A percentile compares a stretch with the other conserved stretches of the same genome.
Evolutionary conservation across 2,329 filamentous ascomycete genomes (phyloP).

Genomic region (Aureobasidium sp.): DNA sequence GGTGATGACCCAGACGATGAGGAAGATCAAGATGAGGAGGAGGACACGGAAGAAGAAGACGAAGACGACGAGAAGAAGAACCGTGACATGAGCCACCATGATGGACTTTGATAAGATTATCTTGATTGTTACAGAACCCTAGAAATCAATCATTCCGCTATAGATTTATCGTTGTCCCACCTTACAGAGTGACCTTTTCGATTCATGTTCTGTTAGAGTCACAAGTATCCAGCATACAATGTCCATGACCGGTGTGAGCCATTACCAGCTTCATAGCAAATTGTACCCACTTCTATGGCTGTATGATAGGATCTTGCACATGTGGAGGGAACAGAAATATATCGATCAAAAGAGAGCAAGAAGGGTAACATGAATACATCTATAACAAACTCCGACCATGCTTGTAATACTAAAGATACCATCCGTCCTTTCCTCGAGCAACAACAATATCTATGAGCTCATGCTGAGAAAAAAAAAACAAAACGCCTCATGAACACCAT

Average conservation of each 20-base stretch:
- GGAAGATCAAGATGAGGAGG: neutral
- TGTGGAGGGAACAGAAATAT: neutral
- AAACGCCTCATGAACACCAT: neutral
- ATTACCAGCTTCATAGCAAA: no score
- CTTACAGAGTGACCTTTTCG: neutral
- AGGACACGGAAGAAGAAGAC: neutral
- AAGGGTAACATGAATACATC: neutral
- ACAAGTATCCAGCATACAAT: neutral
- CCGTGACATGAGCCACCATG: neutral
- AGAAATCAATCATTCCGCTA: neutral
- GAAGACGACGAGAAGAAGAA: neutral
- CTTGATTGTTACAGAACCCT: neutral
- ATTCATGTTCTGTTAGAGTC: no score
- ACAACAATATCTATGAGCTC: neutral
- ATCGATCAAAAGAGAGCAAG: no score
- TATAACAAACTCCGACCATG: neutral
- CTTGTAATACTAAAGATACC: neutral
- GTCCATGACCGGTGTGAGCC: neutral
- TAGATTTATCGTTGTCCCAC: neutral
- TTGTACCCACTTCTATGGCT: no score
- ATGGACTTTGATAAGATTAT: neutral
- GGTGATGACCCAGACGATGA: neutral
- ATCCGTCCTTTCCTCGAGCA: neutral
- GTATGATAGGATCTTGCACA: neutral
- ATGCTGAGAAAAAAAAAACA: no score